Base-by-base conservation (phyloP, 345 rosid genomes). In the Microcos paniculata region DNA sequence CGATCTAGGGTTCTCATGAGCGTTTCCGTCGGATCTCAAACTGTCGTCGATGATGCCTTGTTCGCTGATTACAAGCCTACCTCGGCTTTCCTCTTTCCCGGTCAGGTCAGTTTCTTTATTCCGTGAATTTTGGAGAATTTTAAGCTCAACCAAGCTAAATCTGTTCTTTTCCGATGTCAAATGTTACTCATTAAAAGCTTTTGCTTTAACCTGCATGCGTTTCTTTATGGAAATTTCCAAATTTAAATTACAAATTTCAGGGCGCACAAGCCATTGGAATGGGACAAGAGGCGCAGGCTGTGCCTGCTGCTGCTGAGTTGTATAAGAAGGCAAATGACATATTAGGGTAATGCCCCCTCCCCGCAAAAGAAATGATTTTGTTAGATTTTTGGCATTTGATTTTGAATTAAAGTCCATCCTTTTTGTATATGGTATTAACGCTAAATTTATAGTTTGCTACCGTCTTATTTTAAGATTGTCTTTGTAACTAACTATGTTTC, bases 241-340 rank as follows among this genome's bases (percentile, higher is more conserved):
- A 5, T 28, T 12, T 49, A 24, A 38, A n/a, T 9, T 24, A 1
- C 35, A 7, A 31, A n/a, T 23, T 52, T 72, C 72, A 96, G 99
- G 99, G 99, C 74, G 98, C 98, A 75, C 97, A 96, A 88, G 90
- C 95, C 6, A 82, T 92, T 61, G 99, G 99, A 51, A 96, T 96
- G 99, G 99, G 99, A 21, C 88, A 91, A 83, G 99, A 94, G 42
- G 91, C 97, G 52, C 97, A 91, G 76, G 82, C 79, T 66, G 88
- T 92, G 70, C 87, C 88, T 10, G 85, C 92, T 70, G 99, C 98
- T 48, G 91, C 86, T 46, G 93, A 87, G 26, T 82, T 96, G 78
- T 96, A 88, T 80, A 84, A 81, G 66, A 96, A 86, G 82, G 99
- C 99, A 45, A 91, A 91, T 59, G 88, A 94, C 79, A 86, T 91